Base-by-base conservation (phyloP, 768 basidiomycete genomes). In the Amanita molliuscula region DNA sequence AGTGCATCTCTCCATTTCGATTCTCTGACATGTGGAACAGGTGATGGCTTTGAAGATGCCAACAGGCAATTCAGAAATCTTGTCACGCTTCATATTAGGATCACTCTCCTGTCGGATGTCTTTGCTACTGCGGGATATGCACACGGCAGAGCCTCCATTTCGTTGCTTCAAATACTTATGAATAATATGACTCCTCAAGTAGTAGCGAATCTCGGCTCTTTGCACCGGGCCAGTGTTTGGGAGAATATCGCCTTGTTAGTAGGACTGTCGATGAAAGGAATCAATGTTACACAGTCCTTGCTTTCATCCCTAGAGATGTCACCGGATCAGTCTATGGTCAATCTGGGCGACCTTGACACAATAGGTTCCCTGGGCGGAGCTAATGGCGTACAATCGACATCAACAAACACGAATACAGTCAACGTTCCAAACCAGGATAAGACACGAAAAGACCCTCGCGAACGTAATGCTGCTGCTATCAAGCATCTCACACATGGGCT, bases 221-320 rank as follows among this genome's bases (percentile, higher is more conserved):
- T 97, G 5, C 92, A 96, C 61, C 79, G 89, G 13, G 78, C 82
- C 1, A 82, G 79, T 53, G 77, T 90, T 5, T 90, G 88, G 86
- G 90, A 95, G 66, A 92, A 89, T 56, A 85, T 90, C 35, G 66
- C 81, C 15, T 73, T 96, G 44, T 86, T 84, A 56, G 69, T 73
- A 15, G 78, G 76, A 21, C 65, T 84, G 35, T 63, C 71, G 13
- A 63, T 68, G 13, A 77, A 73, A 56, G 79, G 80, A 34, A 79
- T 82, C 37, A 71, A 76, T 46, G 58, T 78, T 15, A 64, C 71
- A 49, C 58, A 68, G 18, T 73, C 72, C 3, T 66, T 70, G 11
- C 57, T 59, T 31, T 75, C 79, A 11, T 74, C 79, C 6, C 50
- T 73, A 29, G 73, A 73, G 47, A 71, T 70, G 51, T 74, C 76